Evolutionary conservation across 2,329 filamentous ascomycete species (phyloP), one percentile per base, ranked within the genome.

Genomic region (Exophiala xenobiotica): DNA sequence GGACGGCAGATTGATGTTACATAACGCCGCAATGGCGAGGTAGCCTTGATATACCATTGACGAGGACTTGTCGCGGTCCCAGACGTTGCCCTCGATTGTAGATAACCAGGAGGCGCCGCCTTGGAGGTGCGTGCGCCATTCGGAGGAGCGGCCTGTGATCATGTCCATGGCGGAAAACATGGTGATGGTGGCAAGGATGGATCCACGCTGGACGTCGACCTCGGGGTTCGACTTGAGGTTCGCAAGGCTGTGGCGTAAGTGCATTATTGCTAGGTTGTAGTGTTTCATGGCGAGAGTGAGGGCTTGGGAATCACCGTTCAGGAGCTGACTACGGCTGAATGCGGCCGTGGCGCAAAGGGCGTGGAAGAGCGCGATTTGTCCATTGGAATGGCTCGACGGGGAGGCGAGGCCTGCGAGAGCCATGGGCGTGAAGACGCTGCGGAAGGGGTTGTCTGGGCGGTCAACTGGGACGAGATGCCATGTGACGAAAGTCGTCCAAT

Each of bases 231-330:
- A 41, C 26, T 45, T 52, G 33, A 64, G 55, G 69, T 14, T 65
- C 72, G 6, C 72, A 65, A 4, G 64, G 72, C 24, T 66, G 22
- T 59, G 53, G 7, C 64, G 58, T 16, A 66, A 48, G 46, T 66
- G 64, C 24, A 58, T 58, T 40, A 66, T 56, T 9, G 64, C 64
- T 8, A 62, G 58, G 14, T 66, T 62, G 33, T 66, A 64, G 44
- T 66, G 64, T 22, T 60, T 56, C 50, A 62, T 58, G 3, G 64
- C 64, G 5, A 65, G 43, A 2, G 64, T 64, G 12, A 65, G 61
- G 38, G 60, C 61, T 22, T 49, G 54, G 4, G 44, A 11, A 44
- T 66, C 59, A 18, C 29, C 35, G 2, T 60, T 53, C 19, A 62
- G 59, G 12, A 66, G 59, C 19, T 65, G 63, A 20, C 53, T 60